A percentile compares a stretch with the other conserved stretches of the same genome.
Evolutionary conservation across 163 green algal species (phyloP).

Genomic region (Chloromonas sp.): DNA sequence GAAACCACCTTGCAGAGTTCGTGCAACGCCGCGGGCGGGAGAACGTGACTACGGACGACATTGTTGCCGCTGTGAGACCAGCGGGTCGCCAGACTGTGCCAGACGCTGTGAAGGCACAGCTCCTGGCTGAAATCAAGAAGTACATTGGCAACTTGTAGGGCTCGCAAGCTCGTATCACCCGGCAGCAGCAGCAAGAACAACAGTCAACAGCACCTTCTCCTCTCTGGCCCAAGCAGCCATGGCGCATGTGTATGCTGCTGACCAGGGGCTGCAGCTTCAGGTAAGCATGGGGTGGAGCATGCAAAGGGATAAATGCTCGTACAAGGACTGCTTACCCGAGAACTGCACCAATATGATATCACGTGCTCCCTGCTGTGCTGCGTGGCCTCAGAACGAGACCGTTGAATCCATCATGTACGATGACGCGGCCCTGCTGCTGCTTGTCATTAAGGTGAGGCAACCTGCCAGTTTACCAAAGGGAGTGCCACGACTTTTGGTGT

Average conservation of each 20-base stretch:
- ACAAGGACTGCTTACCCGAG: too few relatives aligned
- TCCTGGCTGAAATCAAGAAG: conserved; percentile 26
- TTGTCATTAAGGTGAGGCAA: conserved; percentile 17
- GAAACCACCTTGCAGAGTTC: conserved; percentile 14
- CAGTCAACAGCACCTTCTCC: not conserved
- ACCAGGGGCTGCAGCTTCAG: conserved; percentile 21
- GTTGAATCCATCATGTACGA: conserved; percentile 23
- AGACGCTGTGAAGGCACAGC: conserved; percentile 8
- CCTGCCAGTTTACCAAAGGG: too few relatives aligned
- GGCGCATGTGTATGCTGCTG: conserved; percentile 18
- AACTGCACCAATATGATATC: too few relatives aligned
- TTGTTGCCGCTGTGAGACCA: conserved; percentile 19
- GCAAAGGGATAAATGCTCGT: too few relatives aligned
- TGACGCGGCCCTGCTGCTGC: conserved; percentile 17
- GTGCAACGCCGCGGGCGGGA: conserved; percentile 17
- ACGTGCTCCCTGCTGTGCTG: too few relatives aligned
- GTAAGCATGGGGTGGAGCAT: too few relatives aligned
- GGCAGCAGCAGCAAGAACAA: conserved; percentile 2
- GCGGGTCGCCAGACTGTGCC: conserved; percentile 18
- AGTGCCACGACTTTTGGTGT: too few relatives aligned
- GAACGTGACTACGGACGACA: conserved; percentile 24
- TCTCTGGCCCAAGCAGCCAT: not conserved
- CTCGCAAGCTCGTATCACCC: not conserved
- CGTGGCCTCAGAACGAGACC: conserved; percentile 15
- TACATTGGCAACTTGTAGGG: conserved; percentile 9